Evolutionary conservation across 176 grass and related monocot genomes (phyloP), one percentile per base, ranked within the genome.

Genomic region (Carex kokanica): DNA sequence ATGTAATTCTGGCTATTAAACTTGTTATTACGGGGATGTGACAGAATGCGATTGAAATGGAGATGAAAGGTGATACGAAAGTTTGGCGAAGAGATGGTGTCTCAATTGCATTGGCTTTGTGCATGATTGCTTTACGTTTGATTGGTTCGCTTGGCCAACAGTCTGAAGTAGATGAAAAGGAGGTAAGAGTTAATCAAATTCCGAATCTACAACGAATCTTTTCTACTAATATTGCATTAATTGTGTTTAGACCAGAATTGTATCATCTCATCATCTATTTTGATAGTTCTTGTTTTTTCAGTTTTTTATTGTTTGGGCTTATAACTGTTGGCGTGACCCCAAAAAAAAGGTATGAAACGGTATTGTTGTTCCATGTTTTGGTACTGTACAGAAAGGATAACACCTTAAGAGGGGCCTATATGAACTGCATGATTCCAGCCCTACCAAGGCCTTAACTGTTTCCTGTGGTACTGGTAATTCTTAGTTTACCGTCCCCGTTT

Each of bases 71-170:
- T 54, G 13, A 53, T 54, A 54, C 15, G 3, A 82, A 68, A 61
- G 60, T 45, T 64, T 82, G 60, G 43, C 60, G 13, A 64, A 82
- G 40, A 82, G 49, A 67, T 82, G 80, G 61, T 52, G 80, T 29
- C 56, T 65, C 60, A 8, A 31, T 51, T 65, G 21, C 43, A 65
- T 53, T 82, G 14, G 24, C 32, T 78, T 78, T 78, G 49, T 54
- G 14, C 49, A 31, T 78, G 51, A 78, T 78, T 56, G 13, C 55
- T 55, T 8, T 54, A 24, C 5, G 25, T 56, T 78, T 54, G 21
- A 32, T 78, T 78, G 47, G 73, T 78, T 78, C 24, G 14, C 14
- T 17, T 56, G 73, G 49, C 24, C 24, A 55, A 78, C 51, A 2
- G 1, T 13, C 55, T 31, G 20, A 78, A 78, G 25, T 55, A 56